These are phyloP conservation scores for Backusella morwellensis DNA, from an alignment of 192 early-diverging fungal genomes.

Conservation along the genomic window DNA sequence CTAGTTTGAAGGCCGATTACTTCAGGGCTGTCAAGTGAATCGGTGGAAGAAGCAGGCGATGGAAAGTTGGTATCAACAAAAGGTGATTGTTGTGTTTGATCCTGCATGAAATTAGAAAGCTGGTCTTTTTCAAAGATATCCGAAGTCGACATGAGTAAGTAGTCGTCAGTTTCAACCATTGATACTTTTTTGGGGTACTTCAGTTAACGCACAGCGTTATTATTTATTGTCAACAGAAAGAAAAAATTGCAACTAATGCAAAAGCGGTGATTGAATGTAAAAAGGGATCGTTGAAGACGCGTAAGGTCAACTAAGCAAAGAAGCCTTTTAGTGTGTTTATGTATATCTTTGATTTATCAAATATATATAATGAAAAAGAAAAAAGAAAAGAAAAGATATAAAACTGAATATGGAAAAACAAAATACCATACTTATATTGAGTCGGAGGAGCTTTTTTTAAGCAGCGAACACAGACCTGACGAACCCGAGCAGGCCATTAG, in stretches of 20 bases:
- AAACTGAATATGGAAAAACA: background rate
- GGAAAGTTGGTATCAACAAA: constrained; percentile 11
- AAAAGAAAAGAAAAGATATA: background rate
- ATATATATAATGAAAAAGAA: constrained; percentile 8
- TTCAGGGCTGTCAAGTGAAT: constrained; percentile 12
- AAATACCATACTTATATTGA: background rate
- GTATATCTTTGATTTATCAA: constrained; percentile 6
- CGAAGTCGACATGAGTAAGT: constrained; percentile 8
- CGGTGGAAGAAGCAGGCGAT: constrained; percentile 11
- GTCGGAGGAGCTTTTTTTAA: constrained; percentile 1
- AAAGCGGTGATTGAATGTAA: background rate
- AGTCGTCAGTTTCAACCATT: constrained; percentile 20
- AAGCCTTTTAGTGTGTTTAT: background rate
- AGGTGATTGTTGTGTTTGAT: background rate
- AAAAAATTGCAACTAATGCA: background rate
- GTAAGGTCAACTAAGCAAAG: constrained; percentile 9
- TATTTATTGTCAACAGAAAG: background rate
- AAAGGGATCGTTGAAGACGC: background rate
- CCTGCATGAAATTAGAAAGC: constrained; percentile 15
- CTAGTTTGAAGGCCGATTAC: background rate
- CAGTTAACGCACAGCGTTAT: constrained; percentile 4
- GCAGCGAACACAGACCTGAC: background rate
- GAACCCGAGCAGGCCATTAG: constrained; percentile 3
- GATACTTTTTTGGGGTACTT: background rate
- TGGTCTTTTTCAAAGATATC: constrained; percentile 24